Evolutionary conservation across 2,329 filamentous ascomycete genomes (phyloP).

Genomic region (Monosporascus sp.): DNA sequence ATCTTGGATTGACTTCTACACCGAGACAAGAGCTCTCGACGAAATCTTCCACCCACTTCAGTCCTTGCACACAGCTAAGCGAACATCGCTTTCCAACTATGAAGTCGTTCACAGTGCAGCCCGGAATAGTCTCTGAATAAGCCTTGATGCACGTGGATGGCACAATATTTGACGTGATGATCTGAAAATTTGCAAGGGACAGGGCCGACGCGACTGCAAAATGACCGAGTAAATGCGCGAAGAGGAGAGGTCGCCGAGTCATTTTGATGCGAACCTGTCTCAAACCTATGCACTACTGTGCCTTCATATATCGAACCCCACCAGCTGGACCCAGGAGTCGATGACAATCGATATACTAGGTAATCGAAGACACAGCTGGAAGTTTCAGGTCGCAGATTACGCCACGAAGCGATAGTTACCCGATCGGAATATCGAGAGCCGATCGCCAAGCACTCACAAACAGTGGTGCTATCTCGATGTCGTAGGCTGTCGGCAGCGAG

Average conservation of each 20-base stretch:
- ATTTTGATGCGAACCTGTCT: neutral
- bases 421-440: no score
- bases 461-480: no score
- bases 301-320: neutral
- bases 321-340: neutral
- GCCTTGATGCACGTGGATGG: constrained; percentile 20
- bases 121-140: constrained; percentile 18
- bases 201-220: constrained; percentile 17
- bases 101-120: constrained; percentile 20
- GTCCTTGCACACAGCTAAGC: constrained; percentile 18
- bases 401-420: no score
- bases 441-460: no score
- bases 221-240: constrained; percentile 11
- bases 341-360: no score
- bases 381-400: no score
- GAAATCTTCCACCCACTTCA: constrained; percentile 10
- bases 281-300: neutral
- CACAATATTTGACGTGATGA: constrained; percentile 20
- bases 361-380: no score
- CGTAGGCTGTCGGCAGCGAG: neutral
- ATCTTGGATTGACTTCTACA: constrained; percentile 14
- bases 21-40: constrained; percentile 15
- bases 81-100: constrained; percentile 19
- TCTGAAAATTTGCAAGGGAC: constrained; percentile 23
- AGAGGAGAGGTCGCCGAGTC: constrained; percentile 5